phyloP scores from a whole-genome alignment of 306 rosid genomes.

The Quillaja saponaria region DNA sequence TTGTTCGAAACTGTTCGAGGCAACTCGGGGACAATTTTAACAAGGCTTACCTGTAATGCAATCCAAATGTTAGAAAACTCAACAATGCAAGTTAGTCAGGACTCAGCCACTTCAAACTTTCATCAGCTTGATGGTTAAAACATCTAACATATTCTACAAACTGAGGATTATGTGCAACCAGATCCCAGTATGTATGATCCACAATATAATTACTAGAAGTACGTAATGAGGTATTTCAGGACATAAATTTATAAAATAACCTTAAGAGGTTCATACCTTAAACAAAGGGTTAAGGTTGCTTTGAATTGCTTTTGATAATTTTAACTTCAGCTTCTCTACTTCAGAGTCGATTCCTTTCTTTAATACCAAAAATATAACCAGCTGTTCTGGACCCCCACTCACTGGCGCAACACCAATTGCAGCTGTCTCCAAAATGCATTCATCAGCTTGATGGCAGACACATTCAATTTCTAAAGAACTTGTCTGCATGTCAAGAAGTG shows the following conservation, averaged over 20 bases:
- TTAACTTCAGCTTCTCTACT: conserved; percentile 47
- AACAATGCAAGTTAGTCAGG: too few species aligned
- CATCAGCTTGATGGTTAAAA: too few species aligned
- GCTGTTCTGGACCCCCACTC: conserved; percentile 72
- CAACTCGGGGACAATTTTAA: conserved; percentile 60
- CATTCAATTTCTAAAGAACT: conserved; percentile 80
- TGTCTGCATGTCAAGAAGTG: conserved; percentile 44
- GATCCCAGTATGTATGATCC: too few species aligned
- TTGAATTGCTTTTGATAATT: conserved; percentile 70
- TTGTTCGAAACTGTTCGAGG: conserved; percentile 86
- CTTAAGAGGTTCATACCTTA: conserved; percentile 59
- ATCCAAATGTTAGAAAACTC: too few species aligned
- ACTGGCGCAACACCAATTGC: conserved; percentile 59
- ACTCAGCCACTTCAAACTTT: too few species aligned
- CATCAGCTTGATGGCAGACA: conserved; percentile 66
- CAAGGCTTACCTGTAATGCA: conserved; percentile 54
- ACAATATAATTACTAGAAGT: too few species aligned
- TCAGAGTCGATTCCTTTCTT: conserved; percentile 49
- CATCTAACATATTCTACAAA: too few species aligned
- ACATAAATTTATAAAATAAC: too few species aligned
- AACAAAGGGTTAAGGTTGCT: conserved; percentile 78
- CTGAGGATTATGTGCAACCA: too few species aligned
- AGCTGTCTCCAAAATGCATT: conserved; percentile 67
- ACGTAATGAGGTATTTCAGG: too few species aligned
- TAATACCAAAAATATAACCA: conserved; percentile 60